These are phyloP conservation scores for Saturnispora serradocipensis DNA, from an alignment of 805 yeast genomes.

Conservation along the genomic window DNA sequence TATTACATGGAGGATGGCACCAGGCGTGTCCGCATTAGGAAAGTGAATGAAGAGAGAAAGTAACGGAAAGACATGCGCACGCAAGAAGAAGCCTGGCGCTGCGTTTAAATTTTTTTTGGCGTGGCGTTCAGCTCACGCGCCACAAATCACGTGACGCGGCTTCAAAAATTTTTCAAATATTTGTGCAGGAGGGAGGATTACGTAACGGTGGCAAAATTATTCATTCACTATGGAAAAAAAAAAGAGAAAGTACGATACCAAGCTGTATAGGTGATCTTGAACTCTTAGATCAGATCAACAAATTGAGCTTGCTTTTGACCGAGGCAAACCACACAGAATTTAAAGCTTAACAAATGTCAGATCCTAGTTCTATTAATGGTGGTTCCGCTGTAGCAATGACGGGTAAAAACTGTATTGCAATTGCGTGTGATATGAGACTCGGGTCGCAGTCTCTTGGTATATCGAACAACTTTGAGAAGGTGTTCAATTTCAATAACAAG, in stretches of 20 bases:
- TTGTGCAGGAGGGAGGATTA: no score
- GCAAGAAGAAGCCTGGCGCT: no score
- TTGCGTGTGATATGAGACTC: slow-evolving; percentile 88
- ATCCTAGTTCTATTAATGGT: slow-evolving; percentile 75
- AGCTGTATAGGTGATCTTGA: background rate
- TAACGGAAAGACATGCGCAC: no score
- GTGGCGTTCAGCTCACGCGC: no score
- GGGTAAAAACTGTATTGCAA: slow-evolving; percentile 97
- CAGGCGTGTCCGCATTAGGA: no score
- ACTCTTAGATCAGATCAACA: background rate
- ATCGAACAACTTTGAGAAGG: slow-evolving; percentile 86
- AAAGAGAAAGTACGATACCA: no score
- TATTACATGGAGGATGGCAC: no score
- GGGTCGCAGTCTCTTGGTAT: slow-evolving; percentile 93
- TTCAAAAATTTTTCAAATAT: no score
- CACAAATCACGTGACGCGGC: no score
- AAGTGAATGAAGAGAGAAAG: no score
- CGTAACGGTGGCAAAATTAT: background rate
- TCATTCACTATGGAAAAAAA: background rate
- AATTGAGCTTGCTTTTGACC: background rate
- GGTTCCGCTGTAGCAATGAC: slow-evolving; percentile 98
- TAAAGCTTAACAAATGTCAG: slow-evolving; percentile 40
- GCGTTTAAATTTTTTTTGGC: no score
- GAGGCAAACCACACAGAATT: background rate
- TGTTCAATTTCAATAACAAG: slow-evolving; percentile 68